Percentiles rank a stretch among this genome's conserved stretches.
phyloP scores from a whole-genome alignment of 2,329 filamentous ascomycete genomes.

The Trichoderma arundinaceum region DNA sequence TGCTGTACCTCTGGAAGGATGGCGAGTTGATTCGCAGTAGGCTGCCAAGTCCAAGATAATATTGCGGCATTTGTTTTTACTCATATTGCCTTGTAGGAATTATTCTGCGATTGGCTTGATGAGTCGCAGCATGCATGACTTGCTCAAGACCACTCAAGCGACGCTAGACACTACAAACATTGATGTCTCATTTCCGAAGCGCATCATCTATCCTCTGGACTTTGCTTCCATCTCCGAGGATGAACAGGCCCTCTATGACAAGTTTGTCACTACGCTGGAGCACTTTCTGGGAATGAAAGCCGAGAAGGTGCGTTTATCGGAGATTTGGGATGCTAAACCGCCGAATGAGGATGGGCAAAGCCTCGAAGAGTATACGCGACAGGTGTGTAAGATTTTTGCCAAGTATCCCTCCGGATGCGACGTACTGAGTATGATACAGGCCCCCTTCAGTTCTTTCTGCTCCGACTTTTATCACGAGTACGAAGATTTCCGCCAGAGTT shows the following conservation, averaged over 20 bases:
- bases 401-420: neutral
- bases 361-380: constrained; percentile 40
- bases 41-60: neutral
- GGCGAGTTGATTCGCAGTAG: constrained; percentile 36
- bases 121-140: constrained; percentile 38
- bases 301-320: constrained; percentile 34
- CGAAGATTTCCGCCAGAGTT: constrained; percentile 39
- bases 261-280: constrained; percentile 40
- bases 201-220: constrained; percentile 40
- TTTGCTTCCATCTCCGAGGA: constrained; percentile 31
- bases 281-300: constrained; percentile 34
- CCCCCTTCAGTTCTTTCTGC: constrained; percentile 42
- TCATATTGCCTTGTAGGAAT: neutral
- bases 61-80: neutral
- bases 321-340: constrained; percentile 36
- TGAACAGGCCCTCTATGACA: constrained; percentile 30
- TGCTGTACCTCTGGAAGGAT: constrained; percentile 31
- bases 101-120: constrained; percentile 37
- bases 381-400: constrained; percentile 37
- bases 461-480: constrained; percentile 45
- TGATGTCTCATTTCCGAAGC: constrained; percentile 25
- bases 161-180: constrained; percentile 31
- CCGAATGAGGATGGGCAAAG: constrained; percentile 35
- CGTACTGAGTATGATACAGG: constrained; percentile 34
- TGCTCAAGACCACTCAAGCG: constrained; percentile 36